phyloP scores from a whole-genome alignment of 1,139 yeast species.

The Kluyveromyces marxianus region DNA sequence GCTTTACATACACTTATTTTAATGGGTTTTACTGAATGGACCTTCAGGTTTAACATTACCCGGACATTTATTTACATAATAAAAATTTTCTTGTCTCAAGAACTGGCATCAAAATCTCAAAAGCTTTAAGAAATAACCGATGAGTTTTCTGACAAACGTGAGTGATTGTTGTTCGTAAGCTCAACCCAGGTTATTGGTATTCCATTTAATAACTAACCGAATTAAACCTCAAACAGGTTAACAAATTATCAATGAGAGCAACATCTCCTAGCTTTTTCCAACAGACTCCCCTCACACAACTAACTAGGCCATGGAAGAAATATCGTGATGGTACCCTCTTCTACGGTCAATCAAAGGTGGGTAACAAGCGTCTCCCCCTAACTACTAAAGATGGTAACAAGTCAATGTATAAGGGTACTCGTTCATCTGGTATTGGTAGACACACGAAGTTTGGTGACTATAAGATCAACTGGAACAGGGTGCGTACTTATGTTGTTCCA shows the following conservation, averaged over 20 bases:
- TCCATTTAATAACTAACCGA: not conserved
- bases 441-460: constrained; percentile 70
- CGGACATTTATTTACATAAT: not conserved
- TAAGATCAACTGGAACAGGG: constrained; percentile 74
- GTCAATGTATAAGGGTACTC: constrained; percentile 89
- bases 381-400: constrained; percentile 94
- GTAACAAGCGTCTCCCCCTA: constrained; percentile 77
- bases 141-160: too few species aligned
- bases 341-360: constrained; percentile 70
- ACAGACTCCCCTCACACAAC: constrained; percentile 41
- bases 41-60: not conserved
- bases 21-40: too few species aligned
- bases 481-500: constrained; percentile 87
- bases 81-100: too few species aligned
- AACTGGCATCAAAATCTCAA: too few species aligned
- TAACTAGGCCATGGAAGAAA: constrained; percentile 86
- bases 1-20: too few species aligned
- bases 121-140: too few species aligned
- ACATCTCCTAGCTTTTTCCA: constrained; percentile 46
- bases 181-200: too few species aligned
- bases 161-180: too few species aligned
- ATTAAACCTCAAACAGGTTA: not conserved
- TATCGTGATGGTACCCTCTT: constrained; percentile 76
- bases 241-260: constrained; percentile 43
- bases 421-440: constrained; percentile 88